These are phyloP conservation scores for Parietaria judaica DNA, from an alignment of 306 rosid genomes.

Conservation along the genomic window DNA sequence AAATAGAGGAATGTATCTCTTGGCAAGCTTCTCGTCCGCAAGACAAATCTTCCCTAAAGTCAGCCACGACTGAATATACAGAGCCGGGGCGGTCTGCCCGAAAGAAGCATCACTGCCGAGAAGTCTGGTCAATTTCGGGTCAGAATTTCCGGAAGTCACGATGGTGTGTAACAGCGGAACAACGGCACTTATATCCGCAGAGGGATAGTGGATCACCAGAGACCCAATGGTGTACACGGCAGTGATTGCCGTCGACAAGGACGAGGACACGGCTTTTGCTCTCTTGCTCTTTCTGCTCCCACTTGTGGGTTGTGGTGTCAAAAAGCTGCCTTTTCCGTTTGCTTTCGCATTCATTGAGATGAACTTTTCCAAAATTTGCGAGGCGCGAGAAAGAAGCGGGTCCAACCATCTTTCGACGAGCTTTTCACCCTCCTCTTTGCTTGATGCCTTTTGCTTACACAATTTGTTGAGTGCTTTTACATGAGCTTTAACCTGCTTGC, in stretches of 20 bases:
- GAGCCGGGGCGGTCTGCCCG: slow-evolving; percentile 57
- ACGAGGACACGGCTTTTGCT: slow-evolving; percentile 33
- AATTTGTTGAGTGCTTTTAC: slow-evolving; percentile 69
- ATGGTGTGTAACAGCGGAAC: slow-evolving; percentile 61
- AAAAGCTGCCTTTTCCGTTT: slow-evolving; percentile 29
- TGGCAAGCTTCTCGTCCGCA: slow-evolving; percentile 81
- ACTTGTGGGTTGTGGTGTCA: slow-evolving; percentile 53
- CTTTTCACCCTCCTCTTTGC: slow-evolving; percentile 40
- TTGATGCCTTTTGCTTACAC: slow-evolving; percentile 72
- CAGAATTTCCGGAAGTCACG: slow-evolving; percentile 73
- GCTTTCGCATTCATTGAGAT: slow-evolving; percentile 37
- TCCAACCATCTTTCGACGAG: slow-evolving; percentile 55
- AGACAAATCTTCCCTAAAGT: slow-evolving; percentile 94
- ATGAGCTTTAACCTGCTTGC: slow-evolving; percentile 78
- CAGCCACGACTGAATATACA: slow-evolving; percentile 82
- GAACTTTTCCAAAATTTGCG: slow-evolving; percentile 47
- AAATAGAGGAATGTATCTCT: slow-evolving; percentile 77
- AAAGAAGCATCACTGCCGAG: slow-evolving; percentile 41
- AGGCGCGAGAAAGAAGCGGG: slow-evolving; percentile 49
- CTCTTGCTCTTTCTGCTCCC: slow-evolving; percentile 44
- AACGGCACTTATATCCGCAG: slow-evolving; percentile 45
- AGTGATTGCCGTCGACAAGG: slow-evolving; percentile 49
- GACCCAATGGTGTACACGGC: slow-evolving; percentile 86
- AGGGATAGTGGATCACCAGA: slow-evolving; percentile 61
- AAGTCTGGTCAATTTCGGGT: slow-evolving; percentile 43